A percentile compares a stretch with the other conserved stretches of the same genome.
These are phyloP conservation scores for Podospora anserina DNA, from an alignment of 495 filamentous ascomycete genomes.

Conservation along the genomic window DNA sequence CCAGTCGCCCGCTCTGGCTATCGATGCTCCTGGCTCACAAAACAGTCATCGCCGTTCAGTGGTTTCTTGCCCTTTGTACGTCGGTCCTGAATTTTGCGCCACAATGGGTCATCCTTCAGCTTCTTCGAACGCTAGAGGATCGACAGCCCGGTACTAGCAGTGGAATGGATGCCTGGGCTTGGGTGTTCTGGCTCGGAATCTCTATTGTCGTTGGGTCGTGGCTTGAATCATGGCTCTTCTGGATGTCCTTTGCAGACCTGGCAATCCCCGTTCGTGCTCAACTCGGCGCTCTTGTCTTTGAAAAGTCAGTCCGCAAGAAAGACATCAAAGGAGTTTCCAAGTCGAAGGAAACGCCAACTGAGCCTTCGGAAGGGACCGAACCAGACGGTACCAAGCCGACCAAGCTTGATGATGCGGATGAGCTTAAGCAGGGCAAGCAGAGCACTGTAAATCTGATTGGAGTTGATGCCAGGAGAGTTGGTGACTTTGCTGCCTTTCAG, in stretches of 20 bases:
- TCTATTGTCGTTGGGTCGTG: conserved; percentile 54
- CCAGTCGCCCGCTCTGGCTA: conserved; percentile 58
- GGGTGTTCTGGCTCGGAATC: conserved; percentile 61
- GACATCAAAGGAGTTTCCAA: conserved; percentile 58
- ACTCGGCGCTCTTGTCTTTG: conserved; percentile 69
- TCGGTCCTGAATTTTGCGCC: conserved; percentile 64
- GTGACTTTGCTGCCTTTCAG: conserved; percentile 65
- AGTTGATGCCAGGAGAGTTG: conserved; percentile 70
- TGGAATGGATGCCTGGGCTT: conserved; percentile 58
- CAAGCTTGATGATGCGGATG: conserved; percentile 51
- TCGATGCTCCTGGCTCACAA: conserved; percentile 56
- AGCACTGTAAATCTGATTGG: conserved; percentile 76
- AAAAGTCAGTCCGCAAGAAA: conserved; percentile 75
- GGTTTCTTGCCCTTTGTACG: conserved; percentile 48
- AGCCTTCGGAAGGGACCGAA: conserved; percentile 22
- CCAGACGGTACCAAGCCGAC: conserved; percentile 25
- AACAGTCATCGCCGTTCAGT: conserved; percentile 52
- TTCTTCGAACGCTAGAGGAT: conserved; percentile 63
- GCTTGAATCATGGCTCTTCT: conserved; percentile 61
- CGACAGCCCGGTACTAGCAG: conserved; percentile 41
- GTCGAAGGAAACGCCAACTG: conserved; percentile 27
- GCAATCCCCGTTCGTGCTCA: conserved; percentile 65
- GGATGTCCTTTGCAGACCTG: conserved; percentile 62
- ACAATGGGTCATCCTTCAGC: conserved; percentile 63
- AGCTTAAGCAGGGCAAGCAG: conserved; percentile 59